A percentile compares a stretch with the other conserved stretches of the same genome.
These are phyloP conservation scores for Mycena chlorophos DNA, from an alignment of 768 basidiomycete species.

Conservation along the genomic window DNA sequence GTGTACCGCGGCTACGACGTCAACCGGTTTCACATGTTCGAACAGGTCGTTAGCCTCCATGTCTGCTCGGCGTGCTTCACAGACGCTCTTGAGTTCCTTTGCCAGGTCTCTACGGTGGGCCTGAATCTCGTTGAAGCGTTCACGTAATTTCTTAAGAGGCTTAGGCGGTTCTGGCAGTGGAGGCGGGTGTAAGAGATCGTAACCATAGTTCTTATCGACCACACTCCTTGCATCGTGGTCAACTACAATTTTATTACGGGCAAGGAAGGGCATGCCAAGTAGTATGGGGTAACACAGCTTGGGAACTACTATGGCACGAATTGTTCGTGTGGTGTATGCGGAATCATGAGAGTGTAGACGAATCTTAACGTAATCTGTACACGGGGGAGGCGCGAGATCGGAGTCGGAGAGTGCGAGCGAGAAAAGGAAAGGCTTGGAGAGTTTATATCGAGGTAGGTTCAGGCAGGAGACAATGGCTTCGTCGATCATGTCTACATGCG, in stretches of 20 bases:
- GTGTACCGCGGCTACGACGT: background rate
- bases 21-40: background rate
- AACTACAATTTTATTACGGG: background rate
- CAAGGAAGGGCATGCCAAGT: background rate
- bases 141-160: constrained; percentile 4
- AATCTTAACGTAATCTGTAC: background rate
- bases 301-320: background rate
- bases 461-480: background rate
- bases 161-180: background rate
- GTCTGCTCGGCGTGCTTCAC: background rate
- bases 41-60: no score
- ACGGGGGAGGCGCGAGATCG: background rate
- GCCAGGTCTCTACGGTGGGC: background rate
- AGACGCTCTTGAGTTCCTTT: background rate
- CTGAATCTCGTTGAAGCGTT: constrained; percentile 15
- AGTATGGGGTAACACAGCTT: background rate
- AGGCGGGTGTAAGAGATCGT: background rate
- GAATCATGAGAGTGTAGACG: background rate
- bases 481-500: constrained; percentile 3
- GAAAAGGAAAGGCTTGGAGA: background rate
- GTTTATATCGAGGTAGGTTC: background rate
- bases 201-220: background rate
- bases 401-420: background rate
- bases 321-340: background rate
- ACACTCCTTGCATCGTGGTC: background rate